These are phyloP conservation scores for Mycena alexandri DNA, from an alignment of 768 basidiomycete species.

Conservation along the genomic window DNA sequence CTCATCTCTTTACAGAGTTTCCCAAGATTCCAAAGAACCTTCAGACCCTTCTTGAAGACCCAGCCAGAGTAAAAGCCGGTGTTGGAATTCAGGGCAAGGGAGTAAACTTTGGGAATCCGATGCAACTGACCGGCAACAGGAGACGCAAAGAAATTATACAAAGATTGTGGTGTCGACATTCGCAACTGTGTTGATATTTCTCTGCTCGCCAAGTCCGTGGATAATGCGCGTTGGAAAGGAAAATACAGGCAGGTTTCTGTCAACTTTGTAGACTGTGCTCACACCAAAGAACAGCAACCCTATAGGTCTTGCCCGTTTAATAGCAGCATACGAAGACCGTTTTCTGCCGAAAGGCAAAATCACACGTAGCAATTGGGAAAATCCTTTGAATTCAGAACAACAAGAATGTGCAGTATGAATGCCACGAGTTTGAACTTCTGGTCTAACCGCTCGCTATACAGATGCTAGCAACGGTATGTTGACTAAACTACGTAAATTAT, in stretches of 20 bases:
- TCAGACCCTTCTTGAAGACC: slow-evolving; percentile 62
- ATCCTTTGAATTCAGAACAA: slow-evolving; percentile 56
- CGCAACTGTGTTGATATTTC: slow-evolving; percentile 76
- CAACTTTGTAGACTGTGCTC: neutral
- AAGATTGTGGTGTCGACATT: slow-evolving; percentile 58
- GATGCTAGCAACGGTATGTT: slow-evolving; percentile 36
- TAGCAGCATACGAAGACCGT: slow-evolving; percentile 70
- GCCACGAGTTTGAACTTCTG: slow-evolving; percentile 13
- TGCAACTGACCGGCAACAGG: slow-evolving; percentile 51
- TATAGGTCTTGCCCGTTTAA: slow-evolving; percentile 74
- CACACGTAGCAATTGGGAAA: slow-evolving; percentile 82
- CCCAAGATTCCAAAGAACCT: slow-evolving; percentile 69
- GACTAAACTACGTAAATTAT: neutral
- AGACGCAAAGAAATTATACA: slow-evolving; percentile 76
- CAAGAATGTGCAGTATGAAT: slow-evolving; percentile 68
- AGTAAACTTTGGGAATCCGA: neutral
- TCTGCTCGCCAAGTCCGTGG: slow-evolving; percentile 76
- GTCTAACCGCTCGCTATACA: slow-evolving; percentile 28
- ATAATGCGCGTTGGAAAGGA: slow-evolving; percentile 81
- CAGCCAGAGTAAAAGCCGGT: slow-evolving; percentile 73
- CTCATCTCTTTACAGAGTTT: slow-evolving; percentile 55
- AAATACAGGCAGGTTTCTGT: slow-evolving; percentile 53
- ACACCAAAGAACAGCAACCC: slow-evolving; percentile 43
- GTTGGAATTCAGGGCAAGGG: slow-evolving; percentile 78
- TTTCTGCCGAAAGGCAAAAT: slow-evolving; percentile 69